Evolutionary conservation across 176 grass and related monocot species (phyloP).

Genomic region (Aechmea fasciata): DNA sequence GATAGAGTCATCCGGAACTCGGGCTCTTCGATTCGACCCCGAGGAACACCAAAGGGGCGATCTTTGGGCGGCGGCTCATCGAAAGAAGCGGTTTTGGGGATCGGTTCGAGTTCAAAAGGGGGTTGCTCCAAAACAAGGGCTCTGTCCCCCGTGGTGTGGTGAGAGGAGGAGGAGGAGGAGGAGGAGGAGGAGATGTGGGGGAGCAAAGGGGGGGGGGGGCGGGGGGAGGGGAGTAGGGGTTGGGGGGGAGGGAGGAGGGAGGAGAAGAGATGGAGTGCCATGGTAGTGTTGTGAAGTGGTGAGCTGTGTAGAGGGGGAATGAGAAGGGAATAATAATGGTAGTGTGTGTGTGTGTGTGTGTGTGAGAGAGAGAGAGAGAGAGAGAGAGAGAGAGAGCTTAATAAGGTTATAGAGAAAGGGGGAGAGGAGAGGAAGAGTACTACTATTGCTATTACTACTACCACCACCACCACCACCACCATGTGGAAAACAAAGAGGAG

Average conservation of each 20-base stretch:
- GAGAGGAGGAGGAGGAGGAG: neutral
- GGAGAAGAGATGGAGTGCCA: neutral
- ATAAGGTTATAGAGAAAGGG: no score
- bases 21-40: constrained; percentile 13
- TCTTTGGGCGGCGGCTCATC: neutral
- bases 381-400: no score
- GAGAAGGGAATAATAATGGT: no score
- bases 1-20: constrained; percentile 23
- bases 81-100: no score
- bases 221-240: neutral
- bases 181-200: neutral
- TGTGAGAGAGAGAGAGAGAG: no score
- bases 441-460: no score
- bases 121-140: neutral
- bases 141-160: neutral
- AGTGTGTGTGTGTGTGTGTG: no score
- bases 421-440: neutral
- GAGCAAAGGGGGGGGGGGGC: neutral
- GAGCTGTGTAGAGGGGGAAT: no score
- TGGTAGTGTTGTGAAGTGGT: neutral
- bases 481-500: neutral
- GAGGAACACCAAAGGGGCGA: neutral
- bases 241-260: neutral
- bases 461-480: neutral
- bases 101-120: neutral